These are phyloP conservation scores for Silene vulgaris DNA, from an alignment of 179 eudicot genomes.

Conservation along the genomic window DNA sequence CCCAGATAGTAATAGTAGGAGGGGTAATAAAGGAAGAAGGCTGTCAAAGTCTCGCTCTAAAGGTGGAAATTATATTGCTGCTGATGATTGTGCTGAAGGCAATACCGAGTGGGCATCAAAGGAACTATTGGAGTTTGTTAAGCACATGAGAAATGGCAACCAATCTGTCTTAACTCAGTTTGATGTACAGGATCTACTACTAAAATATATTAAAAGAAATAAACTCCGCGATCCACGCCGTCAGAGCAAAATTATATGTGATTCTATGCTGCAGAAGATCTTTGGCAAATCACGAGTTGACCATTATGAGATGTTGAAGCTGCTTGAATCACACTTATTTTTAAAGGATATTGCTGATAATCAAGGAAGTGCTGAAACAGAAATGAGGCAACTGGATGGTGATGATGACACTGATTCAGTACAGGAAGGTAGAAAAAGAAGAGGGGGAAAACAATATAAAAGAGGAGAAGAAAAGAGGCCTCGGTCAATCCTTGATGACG, in stretches of 20 bases:
- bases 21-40: constrained; percentile 22
- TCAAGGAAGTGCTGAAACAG: constrained; percentile 74
- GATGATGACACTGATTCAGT: constrained; percentile 45
- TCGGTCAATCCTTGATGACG: constrained; percentile 82
- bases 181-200: too few species aligned
- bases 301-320: constrained; percentile 97
- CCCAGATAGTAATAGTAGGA: constrained; percentile 35
- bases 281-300: constrained; percentile 66
- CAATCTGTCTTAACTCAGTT: too few species aligned
- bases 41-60: constrained; percentile 37
- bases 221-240: constrained; percentile 23
- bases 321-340: constrained; percentile 84
- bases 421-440: constrained; percentile 26
- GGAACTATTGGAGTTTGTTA: too few species aligned
- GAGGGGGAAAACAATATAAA: constrained; percentile 52
- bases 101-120: too few species aligned
- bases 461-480: constrained; percentile 38
- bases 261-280: constrained; percentile 44
- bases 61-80: constrained; percentile 26
- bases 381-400: constrained; percentile 45
- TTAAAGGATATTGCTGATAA: constrained; percentile 47
- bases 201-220: too few species aligned
- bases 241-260: constrained; percentile 87
- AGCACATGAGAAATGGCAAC: too few species aligned
- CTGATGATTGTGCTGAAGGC: too few species aligned